Evolutionary conservation across 2,329 filamentous ascomycete genomes (phyloP).

Genomic region (Nemania abortiva): DNA sequence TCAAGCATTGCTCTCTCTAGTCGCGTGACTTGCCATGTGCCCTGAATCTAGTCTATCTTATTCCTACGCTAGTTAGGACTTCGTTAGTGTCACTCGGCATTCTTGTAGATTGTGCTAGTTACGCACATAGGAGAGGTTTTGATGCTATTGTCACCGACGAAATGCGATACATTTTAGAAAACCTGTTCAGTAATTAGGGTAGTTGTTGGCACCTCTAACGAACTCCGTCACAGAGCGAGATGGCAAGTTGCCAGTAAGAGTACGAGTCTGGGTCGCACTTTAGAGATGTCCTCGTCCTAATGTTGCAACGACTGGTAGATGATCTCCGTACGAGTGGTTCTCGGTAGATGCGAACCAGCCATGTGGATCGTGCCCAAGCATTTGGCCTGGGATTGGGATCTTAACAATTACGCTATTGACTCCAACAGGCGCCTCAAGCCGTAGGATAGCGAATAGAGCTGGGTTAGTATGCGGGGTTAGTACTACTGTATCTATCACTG

Average conservation of each 20-base stretch:
- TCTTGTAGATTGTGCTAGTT: too few relatives aligned
- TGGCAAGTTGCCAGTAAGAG: too few relatives aligned
- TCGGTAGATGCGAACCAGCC: slow-evolving; percentile 1
- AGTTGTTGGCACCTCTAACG: too few relatives aligned
- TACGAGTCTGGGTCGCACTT: too few relatives aligned
- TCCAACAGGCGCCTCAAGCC: neutral
- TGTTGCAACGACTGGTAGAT: neutral
- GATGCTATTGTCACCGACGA: too few relatives aligned
- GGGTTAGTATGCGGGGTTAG: neutral
- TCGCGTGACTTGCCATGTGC: neutral
- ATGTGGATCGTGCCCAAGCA: neutral
- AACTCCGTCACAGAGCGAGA: too few relatives aligned
- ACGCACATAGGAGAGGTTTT: too few relatives aligned
- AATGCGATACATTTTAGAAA: too few relatives aligned
- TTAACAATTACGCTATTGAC: neutral
- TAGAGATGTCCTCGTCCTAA: neutral
- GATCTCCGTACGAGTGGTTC: neutral
- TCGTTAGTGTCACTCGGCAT: neutral
- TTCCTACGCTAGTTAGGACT: neutral
- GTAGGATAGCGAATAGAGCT: neutral
- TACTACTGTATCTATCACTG: neutral
- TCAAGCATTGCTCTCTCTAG: neutral
- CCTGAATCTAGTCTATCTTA: neutral
- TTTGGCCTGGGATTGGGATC: neutral
- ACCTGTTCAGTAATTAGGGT: too few relatives aligned